phyloP scores from a whole-genome alignment of 2,329 filamentous ascomycete species.

The Fusarium sp. region DNA sequence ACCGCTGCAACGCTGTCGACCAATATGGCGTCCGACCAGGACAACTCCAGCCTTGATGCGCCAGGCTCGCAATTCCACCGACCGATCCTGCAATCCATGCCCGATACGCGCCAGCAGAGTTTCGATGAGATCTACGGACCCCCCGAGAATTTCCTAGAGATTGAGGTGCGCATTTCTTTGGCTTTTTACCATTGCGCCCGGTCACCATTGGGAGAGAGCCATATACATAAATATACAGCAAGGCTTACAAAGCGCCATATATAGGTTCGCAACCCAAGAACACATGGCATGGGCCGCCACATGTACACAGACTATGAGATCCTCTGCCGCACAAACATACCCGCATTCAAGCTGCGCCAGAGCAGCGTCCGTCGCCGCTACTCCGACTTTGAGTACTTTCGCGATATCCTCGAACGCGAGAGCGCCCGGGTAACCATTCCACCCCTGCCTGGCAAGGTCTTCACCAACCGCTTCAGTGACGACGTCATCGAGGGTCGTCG shows the following conservation, averaged over 20 bases:
- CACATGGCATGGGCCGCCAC: slow-evolving; percentile 90
- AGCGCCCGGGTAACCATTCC: slow-evolving; percentile 94
- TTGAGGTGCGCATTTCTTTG: slow-evolving; percentile 73
- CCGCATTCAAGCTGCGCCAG: slow-evolving; percentile 94
- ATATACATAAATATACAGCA: not conserved
- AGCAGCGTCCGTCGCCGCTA: slow-evolving; percentile 92
- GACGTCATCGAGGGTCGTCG: slow-evolving; percentile 96
- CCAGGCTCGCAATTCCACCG: slow-evolving; percentile 55
- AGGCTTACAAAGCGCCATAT: slow-evolving; percentile 31
- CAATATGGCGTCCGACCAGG: slow-evolving; percentile 57
- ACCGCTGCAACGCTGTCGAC: slow-evolving; percentile 42
- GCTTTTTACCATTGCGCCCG: not conserved
- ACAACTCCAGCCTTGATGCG: slow-evolving; percentile 48
- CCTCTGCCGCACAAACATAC: slow-evolving; percentile 97
- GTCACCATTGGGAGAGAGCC: not conserved
- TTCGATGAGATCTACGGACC: slow-evolving; percentile 99
- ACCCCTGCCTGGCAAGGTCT: slow-evolving; percentile 94
- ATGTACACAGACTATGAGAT: slow-evolving; percentile 99
- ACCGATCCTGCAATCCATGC: slow-evolving; percentile 73
- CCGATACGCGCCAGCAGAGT: slow-evolving; percentile 85
- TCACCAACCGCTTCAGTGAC: slow-evolving; percentile 97
- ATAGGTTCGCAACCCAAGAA: slow-evolving; percentile 92
- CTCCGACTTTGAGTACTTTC: slow-evolving; percentile 98
- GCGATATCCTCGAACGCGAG: slow-evolving; percentile 97
- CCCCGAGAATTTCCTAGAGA: slow-evolving; percentile 98